phyloP scores from a whole-genome alignment of 371 early-diverging fungal species.

The Mucor piriformis region DNA sequence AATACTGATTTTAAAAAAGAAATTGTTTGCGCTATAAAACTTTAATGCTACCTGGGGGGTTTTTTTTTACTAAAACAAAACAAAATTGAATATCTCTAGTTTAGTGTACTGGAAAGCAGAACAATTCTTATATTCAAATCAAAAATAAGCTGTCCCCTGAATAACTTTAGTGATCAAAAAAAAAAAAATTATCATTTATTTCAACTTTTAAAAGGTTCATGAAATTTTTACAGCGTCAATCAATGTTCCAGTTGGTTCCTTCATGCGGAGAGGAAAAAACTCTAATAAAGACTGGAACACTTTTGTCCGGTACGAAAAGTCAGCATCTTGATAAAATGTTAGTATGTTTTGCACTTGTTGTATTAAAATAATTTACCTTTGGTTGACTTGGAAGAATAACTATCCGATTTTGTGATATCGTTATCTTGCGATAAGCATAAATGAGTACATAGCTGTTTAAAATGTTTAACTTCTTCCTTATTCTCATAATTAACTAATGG shows the following conservation, averaged over 20 bases:
- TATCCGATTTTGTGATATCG: not conserved
- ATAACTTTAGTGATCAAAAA: too few relatives aligned
- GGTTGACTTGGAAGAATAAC: not conserved
- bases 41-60: too few relatives aligned
- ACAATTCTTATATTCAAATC: too few relatives aligned
- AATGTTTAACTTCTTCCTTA: conserved; percentile 61
- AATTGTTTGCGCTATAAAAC: too few relatives aligned
- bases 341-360: not conserved
- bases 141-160: too few relatives aligned
- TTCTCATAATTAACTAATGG: conserved; percentile 69
- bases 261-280: conserved; percentile 74
- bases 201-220: too few relatives aligned
- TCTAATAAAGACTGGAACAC: conserved; percentile 67
- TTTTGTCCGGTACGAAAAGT: conserved; percentile 42
- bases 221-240: conserved; percentile 65
- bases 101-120: too few relatives aligned
- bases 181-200: too few relatives aligned
- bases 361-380: not conserved
- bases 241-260: conserved; percentile 72
- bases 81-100: too few relatives aligned
- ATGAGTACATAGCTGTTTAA: conserved; percentile 65
- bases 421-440: conserved; percentile 45
- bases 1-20: too few relatives aligned
- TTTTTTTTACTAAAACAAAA: too few relatives aligned
- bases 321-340: not conserved